Evolutionary conservation across 2,329 filamentous ascomycete genomes (phyloP), one percentile per base, ranked within the genome.

Genomic region (Cladosporium sp.): DNA sequence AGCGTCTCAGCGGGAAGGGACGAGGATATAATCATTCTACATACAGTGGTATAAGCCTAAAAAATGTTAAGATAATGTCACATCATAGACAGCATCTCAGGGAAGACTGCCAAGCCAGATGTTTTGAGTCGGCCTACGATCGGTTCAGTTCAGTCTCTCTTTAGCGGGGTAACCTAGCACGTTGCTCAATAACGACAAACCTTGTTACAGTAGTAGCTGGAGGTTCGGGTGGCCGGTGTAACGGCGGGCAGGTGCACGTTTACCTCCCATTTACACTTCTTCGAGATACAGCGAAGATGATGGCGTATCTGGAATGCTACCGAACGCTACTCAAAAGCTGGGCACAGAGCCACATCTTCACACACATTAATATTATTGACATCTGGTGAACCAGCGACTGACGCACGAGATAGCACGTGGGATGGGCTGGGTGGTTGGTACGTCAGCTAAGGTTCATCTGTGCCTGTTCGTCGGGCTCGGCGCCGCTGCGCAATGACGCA

Each of bases 391-490:
- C 40, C 40, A 46, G 40, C 28, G 23, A 55, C 18, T 21, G 28
- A 33, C 29, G 31, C 3, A 31, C 52, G 31, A 21, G 52, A 29
- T 21, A n/a, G 52, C 52, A 55, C 52, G 52, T 55, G 52, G 52
- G 11, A 31, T 55, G 18, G 23, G 7, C n/a, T 7, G 18, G n/a
- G 52, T 21, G 52, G 28, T 21, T 55, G 52, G 26, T 29, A 31
- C 52, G 26, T 12, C 16, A 21, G 26, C 31, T 55, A 55, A 31
- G 26, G 52, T 55, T 55, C 10, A 55, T 33, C 28, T 55, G 52
- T 55, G 52, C 52, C 52, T 55, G 52, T 55, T 31, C 8, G 31
- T 55, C 52, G 31, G 58, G 44, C 58, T 61, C 58, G 58, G 58
- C 58, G 33, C 11, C 56, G 56, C 40, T 46, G 40, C 12, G 40